Conservation (phyloP, 176 grass and related monocot species). For the Metroxylon sagu region DNA sequence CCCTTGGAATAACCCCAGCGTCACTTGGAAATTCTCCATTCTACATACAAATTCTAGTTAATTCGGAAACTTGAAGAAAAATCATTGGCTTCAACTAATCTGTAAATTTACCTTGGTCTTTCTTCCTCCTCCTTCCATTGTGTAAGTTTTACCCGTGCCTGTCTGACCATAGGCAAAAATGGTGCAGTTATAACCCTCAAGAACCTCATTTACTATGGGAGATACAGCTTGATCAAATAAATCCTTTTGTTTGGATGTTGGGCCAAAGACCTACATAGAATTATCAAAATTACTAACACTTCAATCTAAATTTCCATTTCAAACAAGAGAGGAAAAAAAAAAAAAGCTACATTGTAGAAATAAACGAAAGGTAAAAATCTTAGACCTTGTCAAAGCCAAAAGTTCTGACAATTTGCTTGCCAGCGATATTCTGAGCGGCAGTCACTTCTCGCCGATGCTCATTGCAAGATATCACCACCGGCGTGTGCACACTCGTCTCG, state of each 20-base stretch:
- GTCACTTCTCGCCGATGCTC: conserved; percentile 77
- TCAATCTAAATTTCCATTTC: conserved; percentile 5
- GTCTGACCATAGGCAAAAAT: conserved; percentile 99
- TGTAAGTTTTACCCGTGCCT: conserved; percentile 95
- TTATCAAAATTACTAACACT: conserved; percentile 8
- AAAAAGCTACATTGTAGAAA: neutral
- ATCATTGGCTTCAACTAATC: too few relatives aligned
- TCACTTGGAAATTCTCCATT: conserved; percentile 84
- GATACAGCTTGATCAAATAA: conserved; percentile 92
- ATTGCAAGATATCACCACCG: conserved; percentile 85
- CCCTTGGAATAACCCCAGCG: conserved; percentile 94
- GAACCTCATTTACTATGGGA: conserved; percentile 95
- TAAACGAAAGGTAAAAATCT: conserved; percentile 10
- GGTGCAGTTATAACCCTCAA: conserved; percentile 98
- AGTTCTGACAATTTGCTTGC: conserved; percentile 90
- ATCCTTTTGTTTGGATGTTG: conserved; percentile 82
- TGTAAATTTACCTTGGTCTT: conserved; percentile 56
- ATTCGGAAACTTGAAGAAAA: neutral
- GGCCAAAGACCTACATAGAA: conserved; percentile 80
- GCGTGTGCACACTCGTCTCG: conserved; percentile 70
- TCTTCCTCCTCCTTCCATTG: conserved; percentile 97
- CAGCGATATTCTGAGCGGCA: conserved; percentile 85
- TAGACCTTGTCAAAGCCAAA: conserved; percentile 93
- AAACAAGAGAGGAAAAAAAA: neutral
- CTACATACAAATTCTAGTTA: conserved; percentile 22